A percentile compares a stretch with the other conserved stretches of the same genome.
These are phyloP conservation scores for Pistacia integerrima DNA, from an alignment of 345 rosid species.

Conservation along the genomic window DNA sequence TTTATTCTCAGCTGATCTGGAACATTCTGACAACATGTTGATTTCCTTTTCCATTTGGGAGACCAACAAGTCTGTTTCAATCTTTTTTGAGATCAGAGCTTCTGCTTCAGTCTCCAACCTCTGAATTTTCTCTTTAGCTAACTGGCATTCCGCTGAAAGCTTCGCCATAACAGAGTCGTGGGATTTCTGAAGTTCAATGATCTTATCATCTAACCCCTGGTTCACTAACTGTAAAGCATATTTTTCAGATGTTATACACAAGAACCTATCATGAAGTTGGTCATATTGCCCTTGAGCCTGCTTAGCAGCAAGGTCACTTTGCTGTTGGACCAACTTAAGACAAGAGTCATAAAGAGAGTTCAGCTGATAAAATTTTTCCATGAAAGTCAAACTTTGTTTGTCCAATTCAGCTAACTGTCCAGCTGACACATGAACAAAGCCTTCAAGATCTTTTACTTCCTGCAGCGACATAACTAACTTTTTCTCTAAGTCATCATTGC, in stretches of 20 bases:
- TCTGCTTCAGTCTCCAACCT: constrained; percentile 69
- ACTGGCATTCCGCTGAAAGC: constrained; percentile 52
- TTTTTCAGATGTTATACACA: constrained; percentile 48
- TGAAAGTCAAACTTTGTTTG: constrained; percentile 47
- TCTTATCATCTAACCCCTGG: constrained; percentile 46
- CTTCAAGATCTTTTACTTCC: constrained; percentile 60
- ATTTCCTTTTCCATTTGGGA: constrained; percentile 58
- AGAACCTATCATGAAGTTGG: constrained; percentile 56
- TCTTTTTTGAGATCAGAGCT: constrained; percentile 52
- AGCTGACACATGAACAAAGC: constrained; percentile 45
- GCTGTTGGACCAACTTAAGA: constrained; percentile 52
- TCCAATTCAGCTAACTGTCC: constrained; percentile 63
- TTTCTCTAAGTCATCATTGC: constrained; percentile 45
- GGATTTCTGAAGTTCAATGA: constrained; percentile 58
- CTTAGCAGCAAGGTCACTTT: constrained; percentile 48
- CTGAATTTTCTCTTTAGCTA: constrained; percentile 58
- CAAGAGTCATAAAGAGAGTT: constrained; percentile 51
- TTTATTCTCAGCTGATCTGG: constrained; percentile 57
- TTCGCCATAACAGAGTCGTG: constrained; percentile 52
- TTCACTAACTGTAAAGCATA: constrained; percentile 49
- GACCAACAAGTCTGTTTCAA: constrained; percentile 54
- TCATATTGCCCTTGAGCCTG: constrained; percentile 50
- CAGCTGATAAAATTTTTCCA: constrained; percentile 54
- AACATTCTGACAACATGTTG: constrained; percentile 46
- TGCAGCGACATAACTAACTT: constrained; percentile 46